Evolutionary conservation across 163 green algal species (phyloP).

Genomic region (Prototheca cutis): DNA sequence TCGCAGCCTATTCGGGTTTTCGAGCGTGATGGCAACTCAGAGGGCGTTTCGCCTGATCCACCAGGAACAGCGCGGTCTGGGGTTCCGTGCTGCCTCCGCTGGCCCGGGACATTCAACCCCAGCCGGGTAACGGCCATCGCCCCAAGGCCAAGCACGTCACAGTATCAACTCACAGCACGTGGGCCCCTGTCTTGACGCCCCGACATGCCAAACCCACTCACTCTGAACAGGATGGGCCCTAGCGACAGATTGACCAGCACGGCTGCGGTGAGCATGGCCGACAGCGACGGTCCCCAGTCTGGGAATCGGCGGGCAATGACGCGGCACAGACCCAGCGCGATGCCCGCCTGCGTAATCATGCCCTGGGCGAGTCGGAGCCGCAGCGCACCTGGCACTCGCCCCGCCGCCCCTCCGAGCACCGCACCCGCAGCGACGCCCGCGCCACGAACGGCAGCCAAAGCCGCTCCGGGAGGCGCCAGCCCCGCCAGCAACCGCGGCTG

Average conservation of each 20-base stretch:
- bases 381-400: slow-evolving; percentile 27
- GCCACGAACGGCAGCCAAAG: slow-evolving; percentile 45
- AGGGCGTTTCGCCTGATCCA: too few species aligned
- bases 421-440: slow-evolving; percentile 45
- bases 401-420: slow-evolving; percentile 44
- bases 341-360: slow-evolving; percentile 81
- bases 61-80: background rate
- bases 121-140: too few species aligned
- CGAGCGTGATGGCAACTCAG: too few species aligned
- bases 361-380: slow-evolving; percentile 52
- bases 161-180: background rate
- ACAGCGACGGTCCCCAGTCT: slow-evolving; percentile 64
- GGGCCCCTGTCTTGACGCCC: background rate
- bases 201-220: background rate
- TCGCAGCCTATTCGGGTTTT: too few species aligned
- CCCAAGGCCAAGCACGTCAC: too few species aligned
- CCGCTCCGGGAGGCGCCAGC: slow-evolving; percentile 38
- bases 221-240: slow-evolving; percentile 63
- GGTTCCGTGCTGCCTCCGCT: too few species aligned
- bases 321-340: slow-evolving; percentile 71
- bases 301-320: slow-evolving; percentile 57
- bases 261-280: slow-evolving; percentile 55
- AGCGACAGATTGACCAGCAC: slow-evolving; percentile 72
- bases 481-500: slow-evolving; percentile 29
- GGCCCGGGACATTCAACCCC: too few species aligned